These are phyloP conservation scores for Hyaloscypha bicolor DNA, from an alignment of 495 filamentous ascomycete species.

Conservation along the genomic window DNA sequence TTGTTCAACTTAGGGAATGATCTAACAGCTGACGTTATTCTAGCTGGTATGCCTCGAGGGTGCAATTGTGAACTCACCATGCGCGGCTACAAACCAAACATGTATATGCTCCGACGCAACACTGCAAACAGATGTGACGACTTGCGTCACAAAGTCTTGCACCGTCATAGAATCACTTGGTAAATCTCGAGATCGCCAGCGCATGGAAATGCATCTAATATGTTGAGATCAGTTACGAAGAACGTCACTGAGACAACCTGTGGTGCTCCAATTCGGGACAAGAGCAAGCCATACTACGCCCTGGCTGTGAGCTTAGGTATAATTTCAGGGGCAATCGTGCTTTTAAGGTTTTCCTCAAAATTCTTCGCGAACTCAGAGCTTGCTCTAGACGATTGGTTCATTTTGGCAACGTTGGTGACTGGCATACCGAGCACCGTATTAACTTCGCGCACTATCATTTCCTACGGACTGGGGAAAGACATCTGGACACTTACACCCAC, in stretches of 20 bases:
- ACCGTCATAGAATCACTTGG: slow-evolving; percentile 37
- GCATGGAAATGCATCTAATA: neutral
- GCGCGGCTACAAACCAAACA: slow-evolving; percentile 34
- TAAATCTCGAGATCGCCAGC: slow-evolving; percentile 18
- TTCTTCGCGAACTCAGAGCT: slow-evolving; percentile 1
- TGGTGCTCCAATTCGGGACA: slow-evolving; percentile 24
- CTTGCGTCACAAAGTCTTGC: slow-evolving; percentile 35
- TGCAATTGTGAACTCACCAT: slow-evolving; percentile 32
- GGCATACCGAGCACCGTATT: slow-evolving; percentile 27
- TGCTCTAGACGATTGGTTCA: slow-evolving; percentile 26
- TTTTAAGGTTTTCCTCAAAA: slow-evolving; percentile 26
- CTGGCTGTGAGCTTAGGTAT: slow-evolving; percentile 13
- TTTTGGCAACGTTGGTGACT: slow-evolving; percentile 4
- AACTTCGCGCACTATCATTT: slow-evolving; percentile 16
- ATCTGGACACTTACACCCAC: slow-evolving; percentile 37
- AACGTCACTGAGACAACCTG: slow-evolving; percentile 28
- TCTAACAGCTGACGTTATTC: neutral
- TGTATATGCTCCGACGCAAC: slow-evolving; percentile 36
- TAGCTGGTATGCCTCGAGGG: slow-evolving; percentile 30
- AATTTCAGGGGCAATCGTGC: slow-evolving; percentile 18
- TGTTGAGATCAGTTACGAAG: slow-evolving; percentile 13
- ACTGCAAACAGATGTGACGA: slow-evolving; percentile 33
- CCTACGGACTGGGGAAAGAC: slow-evolving; percentile 36
- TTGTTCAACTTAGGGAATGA: neutral
- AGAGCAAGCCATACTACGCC: slow-evolving; percentile 7